Conservation (phyloP, 371 early-diverging fungal genomes). For the Zancudomyces culisetae region DNA sequence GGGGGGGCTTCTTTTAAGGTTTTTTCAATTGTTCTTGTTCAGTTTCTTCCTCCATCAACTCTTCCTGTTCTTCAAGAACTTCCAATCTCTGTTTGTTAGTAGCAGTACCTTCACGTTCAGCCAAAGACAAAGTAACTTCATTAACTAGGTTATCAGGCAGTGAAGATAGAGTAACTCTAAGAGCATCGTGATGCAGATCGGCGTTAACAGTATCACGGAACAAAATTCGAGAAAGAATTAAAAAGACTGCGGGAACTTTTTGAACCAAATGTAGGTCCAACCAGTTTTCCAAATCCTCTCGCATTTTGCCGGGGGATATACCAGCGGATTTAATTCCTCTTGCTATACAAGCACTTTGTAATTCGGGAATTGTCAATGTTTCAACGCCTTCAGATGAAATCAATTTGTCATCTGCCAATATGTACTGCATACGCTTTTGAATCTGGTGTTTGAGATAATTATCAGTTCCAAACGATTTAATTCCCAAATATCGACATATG, state of each 20-base stretch:
- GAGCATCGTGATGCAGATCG: conserved; percentile 41
- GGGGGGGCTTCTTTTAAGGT: no score
- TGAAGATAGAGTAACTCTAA: conserved; percentile 81
- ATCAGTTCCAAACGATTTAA: conserved; percentile 90
- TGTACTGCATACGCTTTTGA: conserved; percentile 59
- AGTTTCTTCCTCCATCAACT: conserved; percentile 77
- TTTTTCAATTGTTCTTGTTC: conserved; percentile 48
- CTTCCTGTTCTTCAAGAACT: conserved; percentile 85
- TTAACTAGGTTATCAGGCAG: conserved; percentile 79
- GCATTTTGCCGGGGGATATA: conserved; percentile 66
- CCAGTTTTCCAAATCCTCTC: conserved; percentile 82
- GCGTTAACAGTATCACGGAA: conserved; percentile 45
- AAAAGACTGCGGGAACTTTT: conserved; percentile 76
- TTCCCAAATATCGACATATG: conserved; percentile 83
- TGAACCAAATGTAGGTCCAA: conserved; percentile 77
- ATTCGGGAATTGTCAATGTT: conserved; percentile 59
- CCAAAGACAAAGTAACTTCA: conserved; percentile 72
- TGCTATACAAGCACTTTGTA: conserved; percentile 68
- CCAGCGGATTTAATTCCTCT: conserved; percentile 82
- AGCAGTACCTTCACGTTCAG: conserved; percentile 68
- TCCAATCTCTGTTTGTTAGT: conserved; percentile 85
- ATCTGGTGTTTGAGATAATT: conserved; percentile 79
- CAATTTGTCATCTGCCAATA: conserved; percentile 76
- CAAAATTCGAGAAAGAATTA: conserved; percentile 83
- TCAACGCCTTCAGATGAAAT: conserved; percentile 82